phyloP scores from a whole-genome alignment of 208 protist species.

The Trypanosoma conorhini region DNA sequence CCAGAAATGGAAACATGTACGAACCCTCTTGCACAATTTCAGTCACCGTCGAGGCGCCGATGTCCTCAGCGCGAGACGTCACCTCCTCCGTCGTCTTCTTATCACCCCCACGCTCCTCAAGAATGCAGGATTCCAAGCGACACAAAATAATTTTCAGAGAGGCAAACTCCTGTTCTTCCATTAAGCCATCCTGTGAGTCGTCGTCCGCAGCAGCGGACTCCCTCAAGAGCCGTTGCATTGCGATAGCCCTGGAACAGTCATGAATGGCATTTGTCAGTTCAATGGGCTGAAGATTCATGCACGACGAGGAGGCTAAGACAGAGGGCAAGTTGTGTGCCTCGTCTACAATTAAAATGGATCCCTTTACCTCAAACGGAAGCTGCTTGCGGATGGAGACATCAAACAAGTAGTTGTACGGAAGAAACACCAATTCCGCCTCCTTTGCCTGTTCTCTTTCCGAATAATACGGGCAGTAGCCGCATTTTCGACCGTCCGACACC shows the following conservation, averaged over 20 bases:
- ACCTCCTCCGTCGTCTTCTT: not conserved
- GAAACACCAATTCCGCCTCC: constrained; percentile 95
- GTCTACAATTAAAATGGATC: constrained; percentile 95
- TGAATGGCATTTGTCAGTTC: constrained; percentile 80
- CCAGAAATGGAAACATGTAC: constrained; percentile 71
- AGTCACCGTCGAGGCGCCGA: constrained; percentile 1
- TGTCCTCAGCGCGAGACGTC: not conserved
- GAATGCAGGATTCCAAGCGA: constrained; percentile 52
- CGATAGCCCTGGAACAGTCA: constrained; percentile 73
- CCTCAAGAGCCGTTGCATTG: constrained; percentile 45
- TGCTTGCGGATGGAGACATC: constrained; percentile 88
- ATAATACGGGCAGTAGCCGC: constrained; percentile 96
- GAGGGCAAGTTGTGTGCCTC: constrained; percentile 97
- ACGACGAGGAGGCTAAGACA: constrained; percentile 58
- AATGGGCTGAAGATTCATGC: constrained; percentile 65
- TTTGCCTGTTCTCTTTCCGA: constrained; percentile 78
- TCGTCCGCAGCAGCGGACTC: constrained; percentile 18
- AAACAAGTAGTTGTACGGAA: constrained; percentile 99
- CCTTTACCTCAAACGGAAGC: constrained; percentile 81
- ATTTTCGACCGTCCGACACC: constrained; percentile 55
- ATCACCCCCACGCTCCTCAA: constrained; percentile 22
- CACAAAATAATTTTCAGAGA: constrained; percentile 77
- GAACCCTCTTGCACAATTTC: constrained; percentile 67
- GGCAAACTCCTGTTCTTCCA: constrained; percentile 66
- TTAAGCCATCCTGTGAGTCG: constrained; percentile 18